These are phyloP conservation scores for Pseudofabraea citricarpa DNA, from an alignment of 2,329 filamentous ascomycete species.

Conservation along the genomic window DNA sequence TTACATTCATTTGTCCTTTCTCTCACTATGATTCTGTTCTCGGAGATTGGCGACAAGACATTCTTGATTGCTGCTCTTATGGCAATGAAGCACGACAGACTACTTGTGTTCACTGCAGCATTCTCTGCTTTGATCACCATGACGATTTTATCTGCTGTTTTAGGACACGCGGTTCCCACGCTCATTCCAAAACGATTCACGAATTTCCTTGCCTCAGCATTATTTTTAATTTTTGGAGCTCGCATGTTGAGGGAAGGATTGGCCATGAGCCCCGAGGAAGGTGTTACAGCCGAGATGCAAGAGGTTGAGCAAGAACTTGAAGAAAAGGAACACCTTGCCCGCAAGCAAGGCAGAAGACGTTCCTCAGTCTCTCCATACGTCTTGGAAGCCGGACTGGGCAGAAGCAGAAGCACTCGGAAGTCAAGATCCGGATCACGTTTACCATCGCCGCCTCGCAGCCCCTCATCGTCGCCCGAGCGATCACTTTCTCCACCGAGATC, in stretches of 20 bases:
- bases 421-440: constrained; percentile 71
- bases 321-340: constrained; percentile 79
- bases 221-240: constrained; percentile 87
- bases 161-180: constrained; percentile 87
- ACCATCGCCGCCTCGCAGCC: constrained; percentile 74
- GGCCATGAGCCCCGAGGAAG: constrained; percentile 83
- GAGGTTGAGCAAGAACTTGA: constrained; percentile 93
- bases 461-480: constrained; percentile 69
- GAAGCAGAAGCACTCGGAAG: constrained; percentile 54
- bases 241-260: constrained; percentile 83
- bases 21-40: constrained; percentile 95
- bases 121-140: constrained; percentile 87
- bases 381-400: constrained; percentile 72
- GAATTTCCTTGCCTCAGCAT: constrained; percentile 74
- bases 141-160: constrained; percentile 88
- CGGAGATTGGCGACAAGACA: constrained; percentile 96
- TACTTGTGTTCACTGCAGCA: constrained; percentile 93
- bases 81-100: constrained; percentile 96
- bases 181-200: constrained; percentile 89
- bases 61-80: constrained; percentile 96
- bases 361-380: constrained; percentile 70
- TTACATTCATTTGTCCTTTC: constrained; percentile 88
- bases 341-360: constrained; percentile 59
- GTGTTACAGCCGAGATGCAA: constrained; percentile 94
- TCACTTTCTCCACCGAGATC: constrained; percentile 31